Evolutionary conservation across 164 flowering plant species (phyloP), one percentile per base, ranked within the genome.

Genomic region (Taxillus chinensis): DNA sequence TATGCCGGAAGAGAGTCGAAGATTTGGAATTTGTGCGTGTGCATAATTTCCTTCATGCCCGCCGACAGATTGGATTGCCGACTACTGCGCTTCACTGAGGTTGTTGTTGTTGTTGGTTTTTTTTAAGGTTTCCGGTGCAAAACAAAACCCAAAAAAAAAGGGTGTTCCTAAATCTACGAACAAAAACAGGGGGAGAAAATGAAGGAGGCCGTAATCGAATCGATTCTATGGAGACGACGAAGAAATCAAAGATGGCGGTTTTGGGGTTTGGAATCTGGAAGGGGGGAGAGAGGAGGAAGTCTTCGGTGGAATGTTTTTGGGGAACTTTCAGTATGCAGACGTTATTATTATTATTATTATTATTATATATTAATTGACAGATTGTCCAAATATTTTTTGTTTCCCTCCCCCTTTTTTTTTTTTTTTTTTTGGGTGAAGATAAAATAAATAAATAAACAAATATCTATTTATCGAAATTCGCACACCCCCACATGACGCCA

Each of bases 1-100:
- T 69, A 76, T 14, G 74, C 78, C 39, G 79, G 75, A 27, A 71
- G 49, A 43, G 78, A 75, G 68, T 74, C 77, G 37, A 78, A 73
- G 68, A 73, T 71, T 67, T 68, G 68, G 17, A 71, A 73, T 74
- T 71, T 74, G 57, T 48, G 64, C 59, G 3, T 51, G 66, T 62
- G 71, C 78, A 73, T 27, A 27, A 27, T 75, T 55, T 62, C 39
- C 57, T 17, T 54, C 57, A 17, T 54, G 39, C 57, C 57, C 39
- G 37, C 27, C 27, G 27, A 27, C 27, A 27, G 27, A 27, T 0
- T 27, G 27, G 57, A 17, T 27, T 54, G 39, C 11, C 10, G 39
- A 17, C 10, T 54, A 12, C 10, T 12, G 39, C 27, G 39, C 39
- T 54, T 4, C 27, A 37, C 11, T 5, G 39, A 17, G 54, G 27